Conservation (phyloP, 2,329 filamentous ascomycete genomes). For the Leptodontidium sp. region DNA sequence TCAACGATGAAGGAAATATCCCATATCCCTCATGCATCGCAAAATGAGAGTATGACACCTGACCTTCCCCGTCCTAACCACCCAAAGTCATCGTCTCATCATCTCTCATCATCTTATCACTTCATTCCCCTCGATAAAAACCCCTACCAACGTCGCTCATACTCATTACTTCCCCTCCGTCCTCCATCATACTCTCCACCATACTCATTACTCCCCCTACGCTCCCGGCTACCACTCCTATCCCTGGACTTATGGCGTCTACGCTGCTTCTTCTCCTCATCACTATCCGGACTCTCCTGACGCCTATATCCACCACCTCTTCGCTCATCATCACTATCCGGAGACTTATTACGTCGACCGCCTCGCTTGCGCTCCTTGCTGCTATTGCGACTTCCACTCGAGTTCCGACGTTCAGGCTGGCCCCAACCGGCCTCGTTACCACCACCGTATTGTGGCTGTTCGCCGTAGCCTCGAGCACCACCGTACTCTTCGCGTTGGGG, state of each 20-base stretch:
- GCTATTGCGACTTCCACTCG: constrained; percentile 20
- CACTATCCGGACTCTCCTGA: constrained; percentile 16
- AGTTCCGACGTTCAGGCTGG: constrained; percentile 23
- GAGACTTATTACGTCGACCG: background rate
- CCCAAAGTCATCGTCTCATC: background rate
- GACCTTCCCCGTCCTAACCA: background rate
- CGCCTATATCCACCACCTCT: constrained; percentile 5
- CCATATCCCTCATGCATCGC: background rate
- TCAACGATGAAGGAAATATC: background rate
- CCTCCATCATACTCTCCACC: background rate
- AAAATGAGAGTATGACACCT: background rate
- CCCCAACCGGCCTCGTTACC: constrained; percentile 31
- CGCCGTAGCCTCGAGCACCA: constrained; percentile 12
- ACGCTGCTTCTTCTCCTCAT: constrained; percentile 15
- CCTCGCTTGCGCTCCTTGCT: constrained; percentile 21
- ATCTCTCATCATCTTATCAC: background rate
- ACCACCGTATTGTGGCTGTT: constrained; percentile 31
- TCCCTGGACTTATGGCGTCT: constrained; percentile 12
- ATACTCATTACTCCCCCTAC: constrained; percentile 5
- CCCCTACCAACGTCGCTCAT: constrained; percentile 21
- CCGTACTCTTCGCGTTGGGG: constrained; percentile 18
- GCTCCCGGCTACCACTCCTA: constrained; percentile 7
- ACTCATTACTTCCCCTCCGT: background rate
- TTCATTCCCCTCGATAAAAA: background rate
- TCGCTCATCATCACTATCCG: constrained; percentile 12